phyloP scores from a whole-genome alignment of 371 early-diverging fungal species.

The Lichtheimia hyalospora region DNA sequence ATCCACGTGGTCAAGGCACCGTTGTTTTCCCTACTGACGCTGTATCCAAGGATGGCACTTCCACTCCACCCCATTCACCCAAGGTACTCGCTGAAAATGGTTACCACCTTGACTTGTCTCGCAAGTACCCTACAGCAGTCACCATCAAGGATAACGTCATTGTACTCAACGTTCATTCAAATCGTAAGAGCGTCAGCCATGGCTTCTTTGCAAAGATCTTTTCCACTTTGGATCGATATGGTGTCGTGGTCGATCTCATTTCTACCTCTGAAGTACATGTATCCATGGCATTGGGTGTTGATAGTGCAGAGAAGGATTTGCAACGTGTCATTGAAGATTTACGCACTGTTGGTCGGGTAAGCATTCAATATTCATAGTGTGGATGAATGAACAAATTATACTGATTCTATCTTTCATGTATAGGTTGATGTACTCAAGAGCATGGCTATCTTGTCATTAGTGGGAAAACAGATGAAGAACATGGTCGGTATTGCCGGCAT shows the following conservation, averaged over 20 bases:
- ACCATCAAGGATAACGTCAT: slow-evolving; percentile 95
- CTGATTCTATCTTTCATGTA: too few relatives aligned
- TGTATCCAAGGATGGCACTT: slow-evolving; percentile 44
- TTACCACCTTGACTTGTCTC: slow-evolving; percentile 67
- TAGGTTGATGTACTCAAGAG: slow-evolving; percentile 64
- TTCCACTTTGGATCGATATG: slow-evolving; percentile 81
- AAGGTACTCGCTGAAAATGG: slow-evolving; percentile 74
- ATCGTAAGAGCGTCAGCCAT: slow-evolving; percentile 91
- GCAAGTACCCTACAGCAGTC: slow-evolving; percentile 90
- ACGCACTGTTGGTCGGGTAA: slow-evolving; percentile 32
- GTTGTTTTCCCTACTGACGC: slow-evolving; percentile 79
- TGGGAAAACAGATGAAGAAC: slow-evolving; percentile 95
- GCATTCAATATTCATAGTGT: too few relatives aligned
- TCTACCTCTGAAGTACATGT: slow-evolving; percentile 96
- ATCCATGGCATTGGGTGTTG: slow-evolving; percentile 89
- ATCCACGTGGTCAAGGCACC: slow-evolving; percentile 89
- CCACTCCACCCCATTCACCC: slow-evolving; percentile 64
- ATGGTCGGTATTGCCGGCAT: slow-evolving; percentile 93
- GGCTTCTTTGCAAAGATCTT: slow-evolving; percentile 96
- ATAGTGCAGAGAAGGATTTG: slow-evolving; percentile 62
- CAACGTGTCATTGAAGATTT: slow-evolving; percentile 65
- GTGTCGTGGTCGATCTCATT: slow-evolving; percentile 94
- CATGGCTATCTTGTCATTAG: slow-evolving; percentile 94
- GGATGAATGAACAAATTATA: too few relatives aligned
- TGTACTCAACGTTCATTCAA: slow-evolving; percentile 93